These are phyloP conservation scores for Lactuca saligna DNA, from an alignment of 129 eudicot species.

Conservation along the genomic window DNA sequence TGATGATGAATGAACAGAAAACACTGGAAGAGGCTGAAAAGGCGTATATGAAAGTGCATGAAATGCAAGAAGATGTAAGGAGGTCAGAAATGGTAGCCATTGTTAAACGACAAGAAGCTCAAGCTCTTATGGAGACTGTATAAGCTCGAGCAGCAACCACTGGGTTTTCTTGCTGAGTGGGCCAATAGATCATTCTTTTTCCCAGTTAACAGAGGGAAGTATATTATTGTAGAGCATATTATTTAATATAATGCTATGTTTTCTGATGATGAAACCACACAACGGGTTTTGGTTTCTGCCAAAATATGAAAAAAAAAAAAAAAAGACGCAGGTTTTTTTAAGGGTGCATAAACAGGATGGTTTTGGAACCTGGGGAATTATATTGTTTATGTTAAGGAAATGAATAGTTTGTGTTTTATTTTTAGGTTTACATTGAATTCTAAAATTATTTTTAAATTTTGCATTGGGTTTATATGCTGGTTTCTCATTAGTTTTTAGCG, in stretches of 20 bases:
- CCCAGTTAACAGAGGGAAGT: neutral
- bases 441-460: too few species aligned
- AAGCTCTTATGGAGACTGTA: constrained; percentile 64
- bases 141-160: constrained; percentile 40
- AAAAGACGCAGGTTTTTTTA: constrained; percentile 13
- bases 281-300: constrained; percentile 2
- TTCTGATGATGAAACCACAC: neutral
- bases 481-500: too few species aligned
- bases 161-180: neutral
- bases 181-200: neutral
- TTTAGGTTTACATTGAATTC: too few species aligned
- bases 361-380: neutral
- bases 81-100: constrained; percentile 55
- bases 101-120: constrained; percentile 70
- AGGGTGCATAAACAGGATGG: neutral
- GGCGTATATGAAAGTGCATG: constrained; percentile 34
- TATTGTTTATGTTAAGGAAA: too few species aligned
- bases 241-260: constrained; percentile 3
- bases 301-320: constrained; percentile 8
- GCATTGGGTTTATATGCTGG: too few species aligned
- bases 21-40: constrained; percentile 33
- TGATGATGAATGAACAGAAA: too few species aligned
- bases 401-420: too few species aligned
- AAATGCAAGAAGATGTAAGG: constrained; percentile 59
- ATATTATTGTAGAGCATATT: constrained; percentile 20